These are phyloP conservation scores for Hydrangea macrophylla DNA, from an alignment of 148 eudicot species.

Conservation along the genomic window DNA sequence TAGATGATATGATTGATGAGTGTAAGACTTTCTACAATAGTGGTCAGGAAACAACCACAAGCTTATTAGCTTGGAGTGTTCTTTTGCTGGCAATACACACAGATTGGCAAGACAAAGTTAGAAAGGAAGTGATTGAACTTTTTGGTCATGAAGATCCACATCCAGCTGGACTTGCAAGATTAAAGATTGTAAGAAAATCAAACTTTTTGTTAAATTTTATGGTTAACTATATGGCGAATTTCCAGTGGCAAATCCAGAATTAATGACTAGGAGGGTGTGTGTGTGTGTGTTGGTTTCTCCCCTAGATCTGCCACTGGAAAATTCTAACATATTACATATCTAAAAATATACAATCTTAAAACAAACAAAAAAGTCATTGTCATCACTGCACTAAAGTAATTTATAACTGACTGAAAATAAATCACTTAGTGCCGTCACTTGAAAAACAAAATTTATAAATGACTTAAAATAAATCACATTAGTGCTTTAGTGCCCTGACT, in stretches of 20 bases:
- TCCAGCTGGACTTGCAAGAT: slow-evolving; percentile 11
- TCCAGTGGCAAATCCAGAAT: neutral
- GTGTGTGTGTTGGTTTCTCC: too few species aligned
- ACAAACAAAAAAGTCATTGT: too few species aligned
- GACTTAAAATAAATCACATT: too few species aligned
- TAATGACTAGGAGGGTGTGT: neutral
- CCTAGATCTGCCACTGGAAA: too few species aligned
- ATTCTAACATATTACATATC: too few species aligned
- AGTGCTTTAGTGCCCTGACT: too few species aligned
- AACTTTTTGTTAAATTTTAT: neutral
- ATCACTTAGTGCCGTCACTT: too few species aligned
- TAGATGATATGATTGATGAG: neutral
- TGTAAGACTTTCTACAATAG: slow-evolving; percentile 5
- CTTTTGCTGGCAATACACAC: slow-evolving; percentile 2
- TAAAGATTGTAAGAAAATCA: neutral
- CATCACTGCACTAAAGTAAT: too few species aligned
- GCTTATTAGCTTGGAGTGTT: neutral
- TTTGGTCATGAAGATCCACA: neutral
- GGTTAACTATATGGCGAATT: neutral
- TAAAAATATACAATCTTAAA: too few species aligned
- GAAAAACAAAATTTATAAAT: too few species aligned
- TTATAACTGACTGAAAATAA: too few species aligned
- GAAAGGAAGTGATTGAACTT: slow-evolving; percentile 4
- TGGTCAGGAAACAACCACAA: slow-evolving; percentile 4
- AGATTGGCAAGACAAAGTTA: slow-evolving; percentile 17